phyloP scores from a whole-genome alignment of 2,329 filamentous ascomycete species.

The Microascus cirrosus region DNA sequence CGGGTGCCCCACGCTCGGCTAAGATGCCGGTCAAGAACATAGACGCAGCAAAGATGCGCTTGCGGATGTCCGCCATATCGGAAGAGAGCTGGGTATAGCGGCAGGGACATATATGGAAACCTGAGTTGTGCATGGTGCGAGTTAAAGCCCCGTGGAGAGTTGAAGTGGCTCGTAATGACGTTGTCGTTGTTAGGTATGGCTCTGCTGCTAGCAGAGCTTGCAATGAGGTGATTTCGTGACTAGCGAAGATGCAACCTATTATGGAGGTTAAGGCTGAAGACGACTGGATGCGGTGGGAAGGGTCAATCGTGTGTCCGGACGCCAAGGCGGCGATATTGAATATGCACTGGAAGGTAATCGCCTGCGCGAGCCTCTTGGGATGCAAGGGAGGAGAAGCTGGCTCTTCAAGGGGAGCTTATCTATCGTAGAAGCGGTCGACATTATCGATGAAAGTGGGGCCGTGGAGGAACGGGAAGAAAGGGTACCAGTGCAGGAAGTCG shows the following conservation, averaged over 20 bases:
- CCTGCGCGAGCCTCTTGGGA: slow-evolving; percentile 15
- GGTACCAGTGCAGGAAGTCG: slow-evolving; percentile 41
- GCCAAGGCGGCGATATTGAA: slow-evolving; percentile 31
- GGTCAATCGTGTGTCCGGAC: slow-evolving; percentile 16
- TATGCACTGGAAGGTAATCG: slow-evolving; percentile 35
- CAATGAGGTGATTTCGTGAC: slow-evolving; percentile 30
- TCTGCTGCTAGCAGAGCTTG: slow-evolving; percentile 36
- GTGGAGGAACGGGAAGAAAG: slow-evolving; percentile 38
- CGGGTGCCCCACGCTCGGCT: slow-evolving; percentile 23
- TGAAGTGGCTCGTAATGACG: slow-evolving; percentile 36
- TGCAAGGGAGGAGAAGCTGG: slow-evolving; percentile 6
- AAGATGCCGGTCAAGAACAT: slow-evolving; percentile 23
- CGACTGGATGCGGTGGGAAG: slow-evolving; percentile 22
- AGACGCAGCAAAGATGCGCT: slow-evolving; percentile 28
- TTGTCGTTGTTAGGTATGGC: slow-evolving; percentile 32
- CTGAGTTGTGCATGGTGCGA: slow-evolving; percentile 34
- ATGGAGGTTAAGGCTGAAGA: slow-evolving; percentile 22
- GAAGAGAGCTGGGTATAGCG: slow-evolving; percentile 31
- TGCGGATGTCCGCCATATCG: slow-evolving; percentile 19
- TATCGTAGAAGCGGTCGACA: slow-evolving; percentile 27
- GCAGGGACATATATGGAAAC: slow-evolving; percentile 38
- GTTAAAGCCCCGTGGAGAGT: slow-evolving; percentile 33
- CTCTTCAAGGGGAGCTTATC: slow-evolving; percentile 4
- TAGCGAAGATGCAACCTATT: slow-evolving; percentile 23
- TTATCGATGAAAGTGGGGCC: slow-evolving; percentile 34